Conservation (phyloP, 2,329 filamentous ascomycete genomes). For the Trichoderma afroharzianum region DNA sequence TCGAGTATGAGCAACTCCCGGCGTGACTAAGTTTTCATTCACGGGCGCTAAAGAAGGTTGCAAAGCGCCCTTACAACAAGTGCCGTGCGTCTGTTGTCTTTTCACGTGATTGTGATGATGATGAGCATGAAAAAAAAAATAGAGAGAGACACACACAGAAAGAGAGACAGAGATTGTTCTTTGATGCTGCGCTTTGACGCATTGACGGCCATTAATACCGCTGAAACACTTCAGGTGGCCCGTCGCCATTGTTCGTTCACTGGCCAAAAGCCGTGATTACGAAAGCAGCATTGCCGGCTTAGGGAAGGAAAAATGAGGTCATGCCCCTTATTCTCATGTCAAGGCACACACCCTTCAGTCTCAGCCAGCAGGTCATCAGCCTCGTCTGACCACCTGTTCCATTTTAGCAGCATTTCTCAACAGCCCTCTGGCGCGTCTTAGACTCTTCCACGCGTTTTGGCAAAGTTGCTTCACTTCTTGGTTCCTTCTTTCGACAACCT, state of each 20-base stretch:
- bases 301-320: conserved; percentile 10
- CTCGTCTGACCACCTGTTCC: conserved; percentile 18
- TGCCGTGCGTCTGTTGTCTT: background rate
- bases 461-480: background rate
- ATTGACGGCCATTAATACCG: background rate
- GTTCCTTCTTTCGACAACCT: background rate
- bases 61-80: background rate
- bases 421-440: background rate
- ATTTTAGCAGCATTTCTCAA: background rate
- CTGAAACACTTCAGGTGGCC: background rate
- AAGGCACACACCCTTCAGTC: conserved; percentile 8
- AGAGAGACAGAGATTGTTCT: background rate
- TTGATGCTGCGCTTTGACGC: background rate
- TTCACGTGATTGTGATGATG: background rate
- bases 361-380: conserved; percentile 18
- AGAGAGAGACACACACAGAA: background rate
- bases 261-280: background rate
- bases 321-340: conserved; percentile 12
- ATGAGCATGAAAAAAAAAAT: background rate
- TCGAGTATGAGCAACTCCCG: background rate
- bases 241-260: background rate
- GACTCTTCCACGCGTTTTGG: conserved; percentile 1
- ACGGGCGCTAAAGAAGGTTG: background rate
- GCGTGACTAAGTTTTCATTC: background rate
- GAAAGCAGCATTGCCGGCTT: background rate